Conservation (phyloP, 805 yeast genomes). For the Saturnispora ahearnii region DNA sequence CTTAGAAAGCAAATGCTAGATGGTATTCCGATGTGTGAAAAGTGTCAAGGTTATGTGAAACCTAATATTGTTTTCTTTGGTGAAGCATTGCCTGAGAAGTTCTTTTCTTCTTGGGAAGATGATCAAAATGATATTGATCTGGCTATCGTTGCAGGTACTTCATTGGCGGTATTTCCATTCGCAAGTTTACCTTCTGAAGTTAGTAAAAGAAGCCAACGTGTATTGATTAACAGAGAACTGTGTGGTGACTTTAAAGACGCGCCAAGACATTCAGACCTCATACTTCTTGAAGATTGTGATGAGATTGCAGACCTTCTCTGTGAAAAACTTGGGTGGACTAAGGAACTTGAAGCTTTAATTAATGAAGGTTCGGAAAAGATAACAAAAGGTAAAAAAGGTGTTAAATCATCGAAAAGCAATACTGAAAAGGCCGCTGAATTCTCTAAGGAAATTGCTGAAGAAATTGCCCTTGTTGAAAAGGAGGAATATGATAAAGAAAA, state of each 20-base stretch:
- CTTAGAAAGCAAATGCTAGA: slow-evolving; percentile 33
- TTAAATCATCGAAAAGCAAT: neutral
- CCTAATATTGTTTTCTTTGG: slow-evolving; percentile 96
- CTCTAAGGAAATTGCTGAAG: slow-evolving; percentile 11
- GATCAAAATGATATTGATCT: slow-evolving; percentile 47
- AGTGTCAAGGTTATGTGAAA: slow-evolving; percentile 71
- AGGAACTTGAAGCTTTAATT: slow-evolving; percentile 40
- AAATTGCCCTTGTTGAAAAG: neutral
- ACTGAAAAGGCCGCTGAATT: neutral
- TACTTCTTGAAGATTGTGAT: slow-evolving; percentile 59
- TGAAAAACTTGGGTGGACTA: slow-evolving; percentile 53
- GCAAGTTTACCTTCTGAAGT: slow-evolving; percentile 73
- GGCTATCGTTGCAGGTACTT: slow-evolving; percentile 87
- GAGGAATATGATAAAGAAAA: neutral
- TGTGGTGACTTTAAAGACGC: slow-evolving; percentile 63
- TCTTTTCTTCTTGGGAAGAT: slow-evolving; percentile 62
- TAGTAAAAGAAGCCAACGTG: slow-evolving; percentile 39
- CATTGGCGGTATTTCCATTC: slow-evolving; percentile 84
- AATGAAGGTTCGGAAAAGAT: slow-evolving; percentile 18
- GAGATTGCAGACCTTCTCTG: slow-evolving; percentile 47
- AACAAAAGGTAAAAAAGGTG: slow-evolving; percentile 3
- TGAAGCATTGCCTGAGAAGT: slow-evolving; percentile 65
- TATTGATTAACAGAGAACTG: slow-evolving; percentile 61
- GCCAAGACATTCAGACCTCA: slow-evolving; percentile 51
- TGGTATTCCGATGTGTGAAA: slow-evolving; percentile 44